phyloP scores from a whole-genome alignment of 495 filamentous ascomycete genomes.

The Penicillium macrosclerotiorum region DNA sequence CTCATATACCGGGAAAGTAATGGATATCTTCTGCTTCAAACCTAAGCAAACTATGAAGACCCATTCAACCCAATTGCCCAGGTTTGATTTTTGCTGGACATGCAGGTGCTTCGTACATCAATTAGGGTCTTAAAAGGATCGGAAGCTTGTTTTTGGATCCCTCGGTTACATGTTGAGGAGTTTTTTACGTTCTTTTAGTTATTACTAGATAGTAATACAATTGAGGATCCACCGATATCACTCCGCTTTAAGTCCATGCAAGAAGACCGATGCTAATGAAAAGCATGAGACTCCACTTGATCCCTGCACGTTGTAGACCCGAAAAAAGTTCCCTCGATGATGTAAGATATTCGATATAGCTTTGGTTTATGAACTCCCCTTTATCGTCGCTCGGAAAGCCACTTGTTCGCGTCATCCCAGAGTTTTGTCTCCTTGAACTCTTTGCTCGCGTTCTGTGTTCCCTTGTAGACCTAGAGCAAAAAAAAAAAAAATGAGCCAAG shows the following conservation, averaged over 20 bases:
- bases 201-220: slow-evolving; percentile 32
- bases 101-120: too few species aligned
- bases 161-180: too few species aligned
- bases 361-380: slow-evolving; percentile 6
- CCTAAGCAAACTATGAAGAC: too few species aligned
- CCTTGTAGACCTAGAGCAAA: slow-evolving; percentile 54
- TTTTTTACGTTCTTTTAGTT: slow-evolving; percentile 10
- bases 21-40: too few species aligned
- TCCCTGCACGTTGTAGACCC: slow-evolving; percentile 10
- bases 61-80: too few species aligned
- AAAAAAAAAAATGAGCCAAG: slow-evolving; percentile 9
- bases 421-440: slow-evolving; percentile 61
- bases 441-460: slow-evolving; percentile 61
- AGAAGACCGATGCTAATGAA: not conserved
- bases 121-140: too few species aligned
- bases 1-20: too few species aligned
- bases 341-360: slow-evolving; percentile 14
- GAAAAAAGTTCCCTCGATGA: slow-evolving; percentile 11
- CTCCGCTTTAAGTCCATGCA: slow-evolving; percentile 5
- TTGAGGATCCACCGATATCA: slow-evolving; percentile 13
- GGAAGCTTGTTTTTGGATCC: too few species aligned
- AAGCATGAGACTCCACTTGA: slow-evolving; percentile 5
- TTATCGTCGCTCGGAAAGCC: slow-evolving; percentile 55
- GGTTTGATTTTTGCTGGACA: too few species aligned
- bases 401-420: slow-evolving; percentile 66